These are phyloP conservation scores for Scleroderma bovista DNA, from an alignment of 768 basidiomycete species.

Conservation along the genomic window DNA sequence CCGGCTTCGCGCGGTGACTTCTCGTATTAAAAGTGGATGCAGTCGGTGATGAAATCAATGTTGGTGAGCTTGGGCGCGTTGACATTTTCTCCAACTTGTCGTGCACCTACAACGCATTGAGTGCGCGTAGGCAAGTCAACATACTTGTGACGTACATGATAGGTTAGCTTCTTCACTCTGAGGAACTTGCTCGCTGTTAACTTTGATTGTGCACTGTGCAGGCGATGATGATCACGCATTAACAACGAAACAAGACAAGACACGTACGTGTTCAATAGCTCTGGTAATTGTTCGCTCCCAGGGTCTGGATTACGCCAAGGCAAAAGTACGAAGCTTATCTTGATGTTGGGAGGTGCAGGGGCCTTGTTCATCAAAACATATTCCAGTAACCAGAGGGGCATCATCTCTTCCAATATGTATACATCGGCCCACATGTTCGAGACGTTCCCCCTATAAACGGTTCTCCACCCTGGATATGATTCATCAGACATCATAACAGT, in stretches of 20 bases:
- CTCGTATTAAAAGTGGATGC: slow-evolving; percentile 20
- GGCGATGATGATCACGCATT: not conserved
- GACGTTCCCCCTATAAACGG: slow-evolving; percentile 70
- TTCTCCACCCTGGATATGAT: slow-evolving; percentile 64
- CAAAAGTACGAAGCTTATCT: slow-evolving; percentile 86
- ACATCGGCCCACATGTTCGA: slow-evolving; percentile 50
- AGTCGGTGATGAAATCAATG: slow-evolving; percentile 28
- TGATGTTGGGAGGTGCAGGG: slow-evolving; percentile 49
- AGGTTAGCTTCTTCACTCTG: slow-evolving; percentile 76
- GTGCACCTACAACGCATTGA: slow-evolving; percentile 51
- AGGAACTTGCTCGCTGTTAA: slow-evolving; percentile 85
- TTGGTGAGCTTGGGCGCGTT: slow-evolving; percentile 25
- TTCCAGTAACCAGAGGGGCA: slow-evolving; percentile 88
- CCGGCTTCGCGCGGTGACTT: slow-evolving; percentile 34
- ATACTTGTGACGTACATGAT: slow-evolving; percentile 56
- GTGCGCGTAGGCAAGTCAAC: not conserved
- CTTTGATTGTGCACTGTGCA: slow-evolving; percentile 69
- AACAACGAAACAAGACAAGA: not conserved
- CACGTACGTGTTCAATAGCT: slow-evolving; percentile 80
- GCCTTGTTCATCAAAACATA: slow-evolving; percentile 70
- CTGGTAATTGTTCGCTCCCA: slow-evolving; percentile 60
- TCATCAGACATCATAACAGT: slow-evolving; percentile 81
- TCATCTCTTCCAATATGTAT: slow-evolving; percentile 58
- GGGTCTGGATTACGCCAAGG: slow-evolving; percentile 64
- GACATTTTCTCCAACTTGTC: slow-evolving; percentile 71